Evolutionary conservation across 2,329 filamentous ascomycete species (phyloP).

Genomic region (Aspergillus amoenus): DNA sequence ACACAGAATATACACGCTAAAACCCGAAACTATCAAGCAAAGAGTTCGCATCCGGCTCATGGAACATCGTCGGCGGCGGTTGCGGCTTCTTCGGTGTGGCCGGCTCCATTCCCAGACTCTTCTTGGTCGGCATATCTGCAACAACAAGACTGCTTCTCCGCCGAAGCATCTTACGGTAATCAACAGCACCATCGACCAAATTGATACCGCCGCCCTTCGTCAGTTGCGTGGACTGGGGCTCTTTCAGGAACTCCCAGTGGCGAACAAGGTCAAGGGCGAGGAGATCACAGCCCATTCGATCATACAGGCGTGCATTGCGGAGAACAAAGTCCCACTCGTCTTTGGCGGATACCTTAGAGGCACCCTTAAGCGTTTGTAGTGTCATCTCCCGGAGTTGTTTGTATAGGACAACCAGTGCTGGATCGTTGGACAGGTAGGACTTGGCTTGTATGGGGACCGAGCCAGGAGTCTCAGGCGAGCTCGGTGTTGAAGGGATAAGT

Average conservation of each 20-base stretch:
- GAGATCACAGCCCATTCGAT: conserved; percentile 89
- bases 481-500: conserved; percentile 52
- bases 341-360: conserved; percentile 72
- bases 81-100: conserved; percentile 45
- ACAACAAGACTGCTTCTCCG: conserved; percentile 77
- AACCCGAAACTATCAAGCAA: conserved; percentile 93
- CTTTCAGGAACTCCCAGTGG: conserved; percentile 51
- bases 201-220: conserved; percentile 39
- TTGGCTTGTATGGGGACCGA: conserved; percentile 62
- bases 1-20: conserved; percentile 38
- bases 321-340: conserved; percentile 88
- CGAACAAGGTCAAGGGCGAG: conserved; percentile 75
- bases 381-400: conserved; percentile 79
- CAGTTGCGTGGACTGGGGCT: conserved; percentile 21
- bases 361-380: conserved; percentile 80
- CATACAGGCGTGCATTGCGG: conserved; percentile 79
- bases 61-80: conserved; percentile 72
- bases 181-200: conserved; percentile 41
- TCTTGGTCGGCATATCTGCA: conserved; percentile 57
- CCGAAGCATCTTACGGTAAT: conserved; percentile 67
- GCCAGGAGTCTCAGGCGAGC: conserved; percentile 64
- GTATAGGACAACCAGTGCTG: conserved; percentile 83
- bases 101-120: conserved; percentile 45
- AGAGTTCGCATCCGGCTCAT: conserved; percentile 88
- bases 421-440: conserved; percentile 85